Evolutionary conservation across 352 stramenopile species (phyloP), one percentile per base, ranked within the genome.

Genomic region (Phytophthora capsici): DNA sequence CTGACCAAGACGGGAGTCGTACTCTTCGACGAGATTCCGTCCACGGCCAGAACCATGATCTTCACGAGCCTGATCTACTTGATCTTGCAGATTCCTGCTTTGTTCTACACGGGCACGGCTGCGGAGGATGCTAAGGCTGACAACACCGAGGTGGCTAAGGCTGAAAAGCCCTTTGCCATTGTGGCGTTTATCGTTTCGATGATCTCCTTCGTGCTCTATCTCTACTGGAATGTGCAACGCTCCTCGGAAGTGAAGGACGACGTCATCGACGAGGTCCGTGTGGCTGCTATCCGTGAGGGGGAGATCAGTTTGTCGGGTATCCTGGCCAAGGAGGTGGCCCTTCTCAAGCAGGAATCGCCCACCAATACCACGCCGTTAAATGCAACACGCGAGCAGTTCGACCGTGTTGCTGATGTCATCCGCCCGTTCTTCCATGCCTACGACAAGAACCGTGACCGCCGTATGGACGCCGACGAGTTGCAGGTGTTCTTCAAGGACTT

Each of bases 31-130:
- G 85, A 95, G 66, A 96, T 99, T 57, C 79, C 81, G 49, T 88
- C 88, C 41, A 97, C 94, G 57, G 92, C 88, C 49, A 84, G 84
- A 53, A 94, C 97, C 54, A 98, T 98, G 90, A 86, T 97, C 30
- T 53, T 92, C 45, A 98, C 96, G 22, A 90, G 90, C 20, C 68
- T 98, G 57, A 96, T 97, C 63, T 99, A 99, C 73, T 82, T 99
- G 45, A 91, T 99, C 37, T 93, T 99, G 60, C 94, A 99, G 73
- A 70, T 98, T 38, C 94, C 93, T 1, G 95, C 95, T 19, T 84
- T 97, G 10, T 84, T 87, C 50, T 98, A 96, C 81, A 91, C 97
- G 16, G 86, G 86, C 25, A 93, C 82, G 19, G 55, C 57, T 20
- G 46, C 48, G 10, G 75, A 89, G 49, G 82, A 94, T 41, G 75